These are phyloP conservation scores for Wickerhamiella azymoides DNA, from an alignment of 805 yeast species.

Conservation along the genomic window DNA sequence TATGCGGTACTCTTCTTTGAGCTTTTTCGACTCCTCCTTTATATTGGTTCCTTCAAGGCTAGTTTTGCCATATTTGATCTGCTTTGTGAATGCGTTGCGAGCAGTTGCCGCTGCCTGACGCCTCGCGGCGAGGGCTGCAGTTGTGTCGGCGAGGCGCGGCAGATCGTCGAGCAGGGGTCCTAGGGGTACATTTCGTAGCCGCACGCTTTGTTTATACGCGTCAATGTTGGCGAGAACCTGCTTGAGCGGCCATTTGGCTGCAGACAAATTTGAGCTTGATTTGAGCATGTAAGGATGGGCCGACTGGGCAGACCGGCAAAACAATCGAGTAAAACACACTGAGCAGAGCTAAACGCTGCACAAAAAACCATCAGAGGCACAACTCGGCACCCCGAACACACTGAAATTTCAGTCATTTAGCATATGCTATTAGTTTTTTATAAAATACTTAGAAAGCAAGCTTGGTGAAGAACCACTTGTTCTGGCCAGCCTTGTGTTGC, in stretches of 20 bases:
- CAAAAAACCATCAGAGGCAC: too few relatives aligned
- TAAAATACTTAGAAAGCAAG: slow-evolving; percentile 57
- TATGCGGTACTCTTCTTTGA: slow-evolving; percentile 15
- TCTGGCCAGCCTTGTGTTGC: slow-evolving; percentile 97
- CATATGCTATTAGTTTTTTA: slow-evolving; percentile 10
- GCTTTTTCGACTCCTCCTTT: slow-evolving; percentile 13
- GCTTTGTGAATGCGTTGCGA: slow-evolving; percentile 13
- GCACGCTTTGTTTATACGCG: slow-evolving; percentile 17
- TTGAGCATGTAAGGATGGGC: slow-evolving; percentile 1
- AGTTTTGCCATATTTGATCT: slow-evolving; percentile 7
- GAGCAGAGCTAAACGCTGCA: too few relatives aligned
- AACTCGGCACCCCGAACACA: too few relatives aligned
- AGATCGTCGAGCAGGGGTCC: slow-evolving; percentile 16
- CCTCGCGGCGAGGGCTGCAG: slow-evolving; percentile 10
- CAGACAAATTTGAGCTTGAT: slow-evolving; percentile 14
- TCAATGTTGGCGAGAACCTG: slow-evolving; percentile 13
- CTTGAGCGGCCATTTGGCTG: slow-evolving; percentile 17
- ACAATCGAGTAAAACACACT: too few relatives aligned
- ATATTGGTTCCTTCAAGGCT: slow-evolving; percentile 9
- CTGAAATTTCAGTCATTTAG: not conserved
- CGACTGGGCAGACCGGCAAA: not conserved
- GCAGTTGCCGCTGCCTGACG: slow-evolving; percentile 15
- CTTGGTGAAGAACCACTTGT: slow-evolving; percentile 99
- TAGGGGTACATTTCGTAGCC: slow-evolving; percentile 13
- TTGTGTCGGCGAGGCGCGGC: slow-evolving; percentile 15